Base-by-base conservation (phyloP, 139 green algal species). In the Micractinium sp. region DNA sequence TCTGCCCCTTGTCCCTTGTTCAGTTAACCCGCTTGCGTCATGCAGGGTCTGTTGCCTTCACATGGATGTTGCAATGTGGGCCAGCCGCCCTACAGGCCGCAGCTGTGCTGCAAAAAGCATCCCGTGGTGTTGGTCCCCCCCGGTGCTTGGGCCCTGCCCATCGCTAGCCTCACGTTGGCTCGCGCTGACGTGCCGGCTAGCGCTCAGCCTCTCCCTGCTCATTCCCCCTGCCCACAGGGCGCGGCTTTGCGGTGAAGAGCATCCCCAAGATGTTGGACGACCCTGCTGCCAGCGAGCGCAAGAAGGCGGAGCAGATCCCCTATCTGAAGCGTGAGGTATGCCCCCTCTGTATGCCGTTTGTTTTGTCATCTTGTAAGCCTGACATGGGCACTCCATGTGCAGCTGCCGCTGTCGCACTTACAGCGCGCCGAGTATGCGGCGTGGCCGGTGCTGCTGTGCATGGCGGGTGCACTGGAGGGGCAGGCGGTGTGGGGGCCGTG, bases 201-300 rank as follows among this genome's bases (percentile, higher is more conserved):
- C n/a, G 73, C 15, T 15, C 38, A 61, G 23, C 22, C 36, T 19
- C 76, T 35, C 2, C 25, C 35, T 35, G 76, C 23, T 2, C 16
- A 33, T 35, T n/a, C 78, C 12, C 27, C 3, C 33, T 66, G 23
- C 69, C 71, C 29, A 35, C 87, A 84, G 85, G 85, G 19, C 67
- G 69, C 22, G 35, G 27, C 20, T 90, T 82, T 61, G 90, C 90
- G 0, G 81, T 88, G 41, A 92, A 92, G 71, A 60, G 74, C 23
- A 89, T 92, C 29, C 90, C 90, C 12, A 92, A 92, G 69, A 86
- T 92, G 33, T 15, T 88, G 56, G 23, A 79, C 3, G 86, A 89
- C 81, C 86, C 83, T 36, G n/a, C 38, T 3, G 85, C 83, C 71
- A 88, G 81, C 82, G 89, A 90, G 66, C 73, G 78, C 66, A 92